These are phyloP conservation scores for Linum tenue DNA, from an alignment of 345 rosid species.

Conservation along the genomic window DNA sequence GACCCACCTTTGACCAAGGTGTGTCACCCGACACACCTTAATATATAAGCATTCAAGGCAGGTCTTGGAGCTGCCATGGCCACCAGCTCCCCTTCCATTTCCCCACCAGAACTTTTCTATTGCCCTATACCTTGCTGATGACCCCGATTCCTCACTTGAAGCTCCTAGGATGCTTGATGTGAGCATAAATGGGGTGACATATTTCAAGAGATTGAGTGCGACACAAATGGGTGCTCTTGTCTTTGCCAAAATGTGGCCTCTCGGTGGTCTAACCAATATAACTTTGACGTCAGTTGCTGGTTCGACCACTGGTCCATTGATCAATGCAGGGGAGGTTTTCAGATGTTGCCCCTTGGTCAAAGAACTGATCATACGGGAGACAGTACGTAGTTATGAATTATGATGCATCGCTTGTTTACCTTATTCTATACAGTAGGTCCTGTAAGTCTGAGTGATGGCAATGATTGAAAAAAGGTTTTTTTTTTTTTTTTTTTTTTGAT, in stretches of 20 bases:
- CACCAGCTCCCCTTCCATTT: conserved; percentile 33
- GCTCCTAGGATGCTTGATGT: conserved; percentile 45
- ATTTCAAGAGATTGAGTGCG: conserved; percentile 50
- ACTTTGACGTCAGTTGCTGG: conserved; percentile 45
- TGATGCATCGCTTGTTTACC: neutral
- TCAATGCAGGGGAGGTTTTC: conserved; percentile 82
- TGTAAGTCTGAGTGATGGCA: neutral
- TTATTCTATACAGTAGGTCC: neutral
- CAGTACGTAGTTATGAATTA: conserved; percentile 50
- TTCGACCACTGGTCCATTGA: conserved; percentile 44
- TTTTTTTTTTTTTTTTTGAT: too few species aligned
- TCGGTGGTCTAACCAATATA: conserved; percentile 46
- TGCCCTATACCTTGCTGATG: conserved; percentile 76
- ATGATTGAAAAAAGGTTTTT: neutral
- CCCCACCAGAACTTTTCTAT: conserved; percentile 37
- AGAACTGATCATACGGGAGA: conserved; percentile 76
- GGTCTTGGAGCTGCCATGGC: conserved; percentile 59
- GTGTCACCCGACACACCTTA: too few species aligned
- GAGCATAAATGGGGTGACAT: conserved; percentile 45
- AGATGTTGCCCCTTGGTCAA: conserved; percentile 38
- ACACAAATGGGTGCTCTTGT: conserved; percentile 49
- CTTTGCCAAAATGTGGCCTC: conserved; percentile 64
- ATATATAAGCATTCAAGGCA: conserved; percentile 26
- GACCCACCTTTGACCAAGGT: too few species aligned
- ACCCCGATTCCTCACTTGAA: conserved; percentile 22